Percentiles rank a stretch among this genome's conserved stretches.
Conservation (phyloP, 148 eudicot genomes). For the Fagopyrum homotropicum region DNA sequence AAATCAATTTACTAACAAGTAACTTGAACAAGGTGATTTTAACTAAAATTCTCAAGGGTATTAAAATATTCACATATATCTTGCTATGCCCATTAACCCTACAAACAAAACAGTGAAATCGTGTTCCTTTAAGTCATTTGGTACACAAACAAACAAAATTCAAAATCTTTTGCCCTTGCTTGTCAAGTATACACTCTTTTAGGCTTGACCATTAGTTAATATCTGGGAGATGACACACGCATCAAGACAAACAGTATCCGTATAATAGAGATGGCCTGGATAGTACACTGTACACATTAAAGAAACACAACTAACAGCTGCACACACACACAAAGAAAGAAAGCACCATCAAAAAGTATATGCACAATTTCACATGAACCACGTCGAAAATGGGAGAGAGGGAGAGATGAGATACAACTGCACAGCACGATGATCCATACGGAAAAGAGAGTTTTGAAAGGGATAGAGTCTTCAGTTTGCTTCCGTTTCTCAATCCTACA, state of each 20-base stretch:
- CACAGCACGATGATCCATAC: slow-evolving; percentile 52
- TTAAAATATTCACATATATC: neutral
- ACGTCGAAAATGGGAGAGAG: neutral
- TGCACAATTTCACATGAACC: no score
- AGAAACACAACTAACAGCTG: no score
- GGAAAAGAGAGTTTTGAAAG: slow-evolving; percentile 40
- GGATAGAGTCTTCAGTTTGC: slow-evolving; percentile 31
- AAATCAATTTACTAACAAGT: neutral
- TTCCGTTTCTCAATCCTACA: slow-evolving; percentile 50
- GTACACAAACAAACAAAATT: neutral
- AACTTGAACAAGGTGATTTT: neutral
- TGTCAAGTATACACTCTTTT: neutral
- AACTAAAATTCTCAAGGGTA: neutral
- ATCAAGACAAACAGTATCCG: no score
- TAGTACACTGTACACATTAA: no score
- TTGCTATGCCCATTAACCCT: neutral
- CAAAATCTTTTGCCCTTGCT: neutral
- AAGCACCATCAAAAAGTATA: no score
- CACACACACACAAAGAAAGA: neutral
- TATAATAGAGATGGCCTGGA: no score
- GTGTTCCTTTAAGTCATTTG: neutral
- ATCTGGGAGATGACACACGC: neutral
- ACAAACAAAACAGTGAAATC: neutral
- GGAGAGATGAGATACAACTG: slow-evolving; percentile 22
- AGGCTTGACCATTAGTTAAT: neutral